These are phyloP conservation scores for Inga oerstediana DNA, from an alignment of 306 rosid species.

Conservation along the genomic window DNA sequence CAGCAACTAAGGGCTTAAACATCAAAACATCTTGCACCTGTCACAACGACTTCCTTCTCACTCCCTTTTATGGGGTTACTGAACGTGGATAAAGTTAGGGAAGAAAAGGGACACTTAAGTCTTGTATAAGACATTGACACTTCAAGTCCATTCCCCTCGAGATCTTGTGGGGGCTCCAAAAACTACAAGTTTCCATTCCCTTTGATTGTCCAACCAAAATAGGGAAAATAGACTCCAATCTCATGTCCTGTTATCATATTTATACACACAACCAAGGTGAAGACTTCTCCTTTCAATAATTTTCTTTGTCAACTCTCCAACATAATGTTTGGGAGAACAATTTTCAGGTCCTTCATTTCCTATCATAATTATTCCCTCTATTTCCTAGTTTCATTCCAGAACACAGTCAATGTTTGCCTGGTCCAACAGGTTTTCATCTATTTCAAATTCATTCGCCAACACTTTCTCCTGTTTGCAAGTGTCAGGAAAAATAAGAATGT, in stretches of 20 bases:
- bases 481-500: slow-evolving; percentile 1
- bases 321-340: neutral
- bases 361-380: neutral
- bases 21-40: too few relatives aligned
- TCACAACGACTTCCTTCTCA: neutral
- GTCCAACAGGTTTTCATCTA: neutral
- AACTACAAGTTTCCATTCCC: neutral
- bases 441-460: neutral
- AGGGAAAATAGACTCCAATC: neutral
- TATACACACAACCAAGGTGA: neutral
- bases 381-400: neutral
- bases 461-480: slow-evolving; percentile 4
- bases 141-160: neutral
- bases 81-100: neutral
- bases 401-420: neutral
- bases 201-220: neutral
- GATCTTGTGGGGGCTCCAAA: neutral
- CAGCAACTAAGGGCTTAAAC: neutral
- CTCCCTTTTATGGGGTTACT: neutral
- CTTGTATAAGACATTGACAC: neutral
- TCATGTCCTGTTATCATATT: neutral
- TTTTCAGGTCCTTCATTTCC: neutral
- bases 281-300: neutral
- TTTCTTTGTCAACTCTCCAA: neutral
- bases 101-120: neutral